Evolutionary conservation across 345 rosid genomes (phyloP).

Genomic region (Stellera chamaejasme): DNA sequence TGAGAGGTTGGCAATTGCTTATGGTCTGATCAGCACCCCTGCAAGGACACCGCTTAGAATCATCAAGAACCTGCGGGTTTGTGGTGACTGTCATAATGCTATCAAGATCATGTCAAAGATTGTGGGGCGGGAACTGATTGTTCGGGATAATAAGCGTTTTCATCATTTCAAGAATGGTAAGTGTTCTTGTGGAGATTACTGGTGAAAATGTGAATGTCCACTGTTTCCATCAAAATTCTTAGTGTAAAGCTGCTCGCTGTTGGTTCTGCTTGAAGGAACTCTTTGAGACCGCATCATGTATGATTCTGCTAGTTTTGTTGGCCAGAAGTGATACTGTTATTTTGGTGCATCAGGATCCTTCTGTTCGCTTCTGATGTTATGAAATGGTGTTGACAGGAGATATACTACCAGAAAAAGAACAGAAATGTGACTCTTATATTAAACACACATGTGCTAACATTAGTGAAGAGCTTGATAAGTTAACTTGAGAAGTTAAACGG

Average conservation of each 20-base stretch:
- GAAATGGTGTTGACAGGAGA: no score
- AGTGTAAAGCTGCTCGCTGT: conserved; percentile 19
- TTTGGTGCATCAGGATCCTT: no score
- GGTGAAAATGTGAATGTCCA: conserved; percentile 22
- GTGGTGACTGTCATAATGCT: conserved; percentile 72
- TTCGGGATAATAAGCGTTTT: conserved; percentile 77
- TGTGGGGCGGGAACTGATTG: conserved; percentile 62
- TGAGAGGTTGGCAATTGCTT: conserved; percentile 76
- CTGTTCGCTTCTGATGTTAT: no score
- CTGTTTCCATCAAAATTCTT: background rate
- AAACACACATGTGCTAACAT: no score
- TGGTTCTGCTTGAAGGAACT: conserved; percentile 6
- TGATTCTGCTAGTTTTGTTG: conserved; percentile 1
- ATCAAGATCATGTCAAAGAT: conserved; percentile 78
- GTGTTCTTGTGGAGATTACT: conserved; percentile 55
- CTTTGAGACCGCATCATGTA: background rate
- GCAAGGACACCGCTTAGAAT: conserved; percentile 56
- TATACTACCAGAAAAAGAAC: no score
- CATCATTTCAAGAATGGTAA: conserved; percentile 59
- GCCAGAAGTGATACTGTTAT: background rate
- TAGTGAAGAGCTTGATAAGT: no score
- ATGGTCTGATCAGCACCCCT: conserved; percentile 67
- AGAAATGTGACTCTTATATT: no score
- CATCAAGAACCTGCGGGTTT: conserved; percentile 75
- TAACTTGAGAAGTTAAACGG: background rate